Evolutionary conservation across 805 yeast species (phyloP).

Genomic region (Jamesozyma piceae): DNA sequence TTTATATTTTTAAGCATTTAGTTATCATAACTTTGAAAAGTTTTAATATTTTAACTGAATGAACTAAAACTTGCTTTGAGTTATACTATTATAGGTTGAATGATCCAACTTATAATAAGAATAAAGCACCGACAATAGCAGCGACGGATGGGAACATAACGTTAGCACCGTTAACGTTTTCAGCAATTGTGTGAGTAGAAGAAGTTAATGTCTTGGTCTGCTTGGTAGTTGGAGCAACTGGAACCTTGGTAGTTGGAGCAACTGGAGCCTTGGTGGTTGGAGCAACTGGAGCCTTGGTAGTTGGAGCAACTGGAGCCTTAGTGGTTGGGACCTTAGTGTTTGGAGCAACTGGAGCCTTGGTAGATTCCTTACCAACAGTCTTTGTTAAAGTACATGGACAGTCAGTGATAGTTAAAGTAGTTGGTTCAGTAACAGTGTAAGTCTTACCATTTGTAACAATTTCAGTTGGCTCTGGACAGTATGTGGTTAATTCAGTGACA

Average conservation of each 20-base stretch:
- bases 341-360: constrained; percentile 13
- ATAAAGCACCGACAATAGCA: constrained; percentile 9
- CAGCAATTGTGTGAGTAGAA: not conserved
- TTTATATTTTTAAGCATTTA: no score
- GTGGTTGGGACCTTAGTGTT: not conserved
- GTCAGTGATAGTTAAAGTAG: constrained; percentile 79
- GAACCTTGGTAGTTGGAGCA: not conserved
- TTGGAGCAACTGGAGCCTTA: not conserved
- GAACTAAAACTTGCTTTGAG: no score
- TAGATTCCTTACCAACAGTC: constrained; percentile 1
- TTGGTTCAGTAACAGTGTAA: constrained; percentile 66
- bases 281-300: constrained; percentile 2
- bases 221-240: not conserved
- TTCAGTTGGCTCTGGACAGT: constrained; percentile 72
- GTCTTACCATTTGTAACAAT: constrained; percentile 57
- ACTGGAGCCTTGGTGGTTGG: not conserved
- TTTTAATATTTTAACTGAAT: no score
- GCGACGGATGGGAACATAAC: constrained; percentile 5
- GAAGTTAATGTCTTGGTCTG: not conserved
- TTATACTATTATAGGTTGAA: no score
- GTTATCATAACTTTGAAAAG: no score
- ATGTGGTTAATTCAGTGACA: constrained; percentile 67
- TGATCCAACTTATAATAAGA: constrained; percentile 6
- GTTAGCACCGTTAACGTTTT: constrained; percentile 5
- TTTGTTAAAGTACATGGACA: constrained; percentile 63